Base-by-base conservation (phyloP, 768 basidiomycete species). In the Boletus reticulatus region DNA sequence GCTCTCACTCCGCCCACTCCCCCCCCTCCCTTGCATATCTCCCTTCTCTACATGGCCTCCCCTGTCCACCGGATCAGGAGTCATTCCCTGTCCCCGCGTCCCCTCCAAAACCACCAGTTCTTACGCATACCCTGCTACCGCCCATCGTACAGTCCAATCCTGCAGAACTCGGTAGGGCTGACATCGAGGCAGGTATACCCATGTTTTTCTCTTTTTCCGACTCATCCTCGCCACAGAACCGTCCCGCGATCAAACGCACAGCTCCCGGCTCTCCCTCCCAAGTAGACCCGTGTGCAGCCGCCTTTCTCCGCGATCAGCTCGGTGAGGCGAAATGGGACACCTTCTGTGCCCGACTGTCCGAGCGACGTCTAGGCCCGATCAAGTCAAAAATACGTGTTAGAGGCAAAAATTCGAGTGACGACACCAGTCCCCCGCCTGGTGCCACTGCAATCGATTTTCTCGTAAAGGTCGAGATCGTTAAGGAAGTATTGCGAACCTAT, bases 401-500 rank as follows among this genome's bases (percentile, higher is more conserved):
- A 63, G 55, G 51, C 32, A 72, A 73, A 62, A 62, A 60, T 27
- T 11, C 62, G n/a, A 63, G 57, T 53, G 71, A 70, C 43, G 66
- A 72, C 22, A 41, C 65, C 37, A 57, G 52, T 48, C 66, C 65
- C 4, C 58, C 56, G 9, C 68, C 70, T 14, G 75, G 76, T 27
- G 78, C 78, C 48, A 74, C 73, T 42, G 79, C 74, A 42, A 74
- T 81, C 46, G 80, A 80, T 55, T 81, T 80, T 62, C 76, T 80
- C 52, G 75, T 80, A 69, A 80, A 80, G 67, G 79, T 80, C 43
- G 78, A 80, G 61, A 73, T 80, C 19, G 79, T 80, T 61, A 80
- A 80, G 55, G 76, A 79, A 63, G 75, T 78, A 24, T 60, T 80
- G 44, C 69, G 78, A 57, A 76, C 69, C 9, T 81, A 72, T 58